Percentiles rank a stretch among this genome's conserved stretches.
Evolutionary conservation across 2,329 filamentous ascomycete species (phyloP).

Genomic region (Aspergillus neoniger): DNA sequence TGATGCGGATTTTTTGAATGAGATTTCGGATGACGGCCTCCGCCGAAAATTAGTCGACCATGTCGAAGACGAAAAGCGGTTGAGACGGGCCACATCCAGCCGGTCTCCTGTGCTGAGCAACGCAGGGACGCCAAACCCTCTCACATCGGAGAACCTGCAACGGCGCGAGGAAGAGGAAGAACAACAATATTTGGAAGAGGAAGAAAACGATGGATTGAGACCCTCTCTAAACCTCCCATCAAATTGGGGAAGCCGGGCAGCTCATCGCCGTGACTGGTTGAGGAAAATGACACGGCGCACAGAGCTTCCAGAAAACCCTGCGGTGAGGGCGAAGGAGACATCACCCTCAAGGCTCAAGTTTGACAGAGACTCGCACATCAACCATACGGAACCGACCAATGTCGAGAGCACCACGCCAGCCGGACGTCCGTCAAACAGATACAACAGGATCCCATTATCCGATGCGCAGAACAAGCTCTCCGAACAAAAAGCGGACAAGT

Average conservation of each 20-base stretch:
- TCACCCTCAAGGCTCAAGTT: constrained; percentile 26
- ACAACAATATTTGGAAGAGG: constrained; percentile 19
- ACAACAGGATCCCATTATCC: constrained; percentile 14
- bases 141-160: constrained; percentile 42
- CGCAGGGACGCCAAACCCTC: constrained; percentile 28
- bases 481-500: constrained; percentile 18
- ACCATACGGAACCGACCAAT: constrained; percentile 28
- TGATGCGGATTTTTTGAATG: constrained; percentile 38
- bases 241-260: constrained; percentile 40
- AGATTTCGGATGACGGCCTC: constrained; percentile 35
- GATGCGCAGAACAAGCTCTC: constrained; percentile 19
- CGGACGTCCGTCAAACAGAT: constrained; percentile 24
- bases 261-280: constrained; percentile 38
- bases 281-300: constrained; percentile 32
- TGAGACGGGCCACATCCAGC: constrained; percentile 41
- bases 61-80: constrained; percentile 41
- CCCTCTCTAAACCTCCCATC: constrained; percentile 41
- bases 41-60: constrained; percentile 39
- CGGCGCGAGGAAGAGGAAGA: constrained; percentile 37
- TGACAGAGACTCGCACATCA: constrained; percentile 31
- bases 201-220: constrained; percentile 26
- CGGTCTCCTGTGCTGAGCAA: constrained; percentile 44
- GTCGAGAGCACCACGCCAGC: constrained; percentile 24
- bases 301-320: constrained; percentile 20
- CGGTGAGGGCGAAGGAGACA: constrained; percentile 19